These are phyloP conservation scores for Mycosphaerella arachidis DNA, from an alignment of 2,329 filamentous ascomycete genomes.

Conservation along the genomic window DNA sequence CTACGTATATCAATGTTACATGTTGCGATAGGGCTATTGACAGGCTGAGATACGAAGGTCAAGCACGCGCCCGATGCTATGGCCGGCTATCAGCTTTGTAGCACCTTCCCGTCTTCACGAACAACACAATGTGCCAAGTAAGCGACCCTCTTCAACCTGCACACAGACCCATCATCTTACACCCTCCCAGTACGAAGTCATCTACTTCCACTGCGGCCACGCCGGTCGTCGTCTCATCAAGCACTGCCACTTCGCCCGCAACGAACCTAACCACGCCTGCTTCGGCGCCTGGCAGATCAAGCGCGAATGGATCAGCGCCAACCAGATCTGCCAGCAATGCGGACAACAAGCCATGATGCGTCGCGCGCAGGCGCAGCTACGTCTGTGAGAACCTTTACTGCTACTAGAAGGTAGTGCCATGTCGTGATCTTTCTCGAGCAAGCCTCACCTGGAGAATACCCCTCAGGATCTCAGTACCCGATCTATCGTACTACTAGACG, in stretches of 20 bases:
- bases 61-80: too few species aligned
- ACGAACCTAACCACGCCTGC: constrained; percentile 66
- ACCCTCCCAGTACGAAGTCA: constrained; percentile 58
- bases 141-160: constrained; percentile 1
- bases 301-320: constrained; percentile 56
- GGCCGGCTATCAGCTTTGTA: too few species aligned
- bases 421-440: too few species aligned
- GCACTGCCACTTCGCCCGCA: constrained; percentile 71
- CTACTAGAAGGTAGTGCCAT: too few species aligned
- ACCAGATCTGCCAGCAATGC: constrained; percentile 47
- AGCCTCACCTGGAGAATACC: too few species aligned
- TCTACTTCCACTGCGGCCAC: constrained; percentile 63
- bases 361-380: constrained; percentile 23
- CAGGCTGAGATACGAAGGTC: too few species aligned
- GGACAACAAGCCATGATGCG: constrained; percentile 24
- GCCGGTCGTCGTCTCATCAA: constrained; percentile 56
- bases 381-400: constrained; percentile 8
- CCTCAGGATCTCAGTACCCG: too few species aligned
- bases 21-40: too few species aligned
- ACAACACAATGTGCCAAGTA: constrained; percentile 28
- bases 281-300: constrained; percentile 61
- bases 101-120: not conserved
- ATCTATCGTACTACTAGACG: too few species aligned
- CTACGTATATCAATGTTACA: too few species aligned
- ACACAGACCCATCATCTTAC: not conserved